These are phyloP conservation scores for Fusarium xyrophilum DNA, from an alignment of 2,329 filamentous ascomycete species.

Conservation along the genomic window DNA sequence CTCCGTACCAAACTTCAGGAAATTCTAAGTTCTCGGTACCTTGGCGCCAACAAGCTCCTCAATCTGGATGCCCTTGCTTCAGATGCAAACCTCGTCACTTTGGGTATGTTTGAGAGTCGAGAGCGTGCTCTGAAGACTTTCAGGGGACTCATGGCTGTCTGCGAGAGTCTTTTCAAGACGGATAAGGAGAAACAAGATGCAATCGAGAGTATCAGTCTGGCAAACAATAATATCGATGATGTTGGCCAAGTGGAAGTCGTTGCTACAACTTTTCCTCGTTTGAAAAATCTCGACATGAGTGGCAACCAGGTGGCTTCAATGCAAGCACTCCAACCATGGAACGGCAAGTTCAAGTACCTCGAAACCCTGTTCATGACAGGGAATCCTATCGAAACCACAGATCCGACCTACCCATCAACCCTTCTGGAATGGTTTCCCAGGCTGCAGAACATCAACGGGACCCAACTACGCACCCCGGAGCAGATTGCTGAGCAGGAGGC, in stretches of 20 bases:
- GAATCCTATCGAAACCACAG: conserved; percentile 73
- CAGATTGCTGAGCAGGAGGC: conserved; percentile 66
- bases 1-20: conserved; percentile 72
- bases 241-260: conserved; percentile 76
- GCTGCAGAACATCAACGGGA: conserved; percentile 77
- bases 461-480: conserved; percentile 75
- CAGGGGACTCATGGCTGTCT: conserved; percentile 87
- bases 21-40: conserved; percentile 79
- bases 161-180: conserved; percentile 77
- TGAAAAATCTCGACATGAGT: conserved; percentile 89
- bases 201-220: conserved; percentile 81
- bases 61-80: conserved; percentile 79
- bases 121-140: conserved; percentile 86
- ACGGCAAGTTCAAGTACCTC: conserved; percentile 76
- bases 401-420: conserved; percentile 69
- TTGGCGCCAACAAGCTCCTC: conserved; percentile 73
- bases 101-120: conserved; percentile 77
- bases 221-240: conserved; percentile 78
- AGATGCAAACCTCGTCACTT: conserved; percentile 73
- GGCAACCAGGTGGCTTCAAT: conserved; percentile 78
- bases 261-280: conserved; percentile 79
- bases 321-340: conserved; percentile 75
- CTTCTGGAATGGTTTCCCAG: conserved; percentile 84
- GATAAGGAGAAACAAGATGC: conserved; percentile 75
- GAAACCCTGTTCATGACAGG: conserved; percentile 80